These are phyloP conservation scores for Priceomyces medius DNA, from an alignment of 805 yeast species.

Conservation along the genomic window DNA sequence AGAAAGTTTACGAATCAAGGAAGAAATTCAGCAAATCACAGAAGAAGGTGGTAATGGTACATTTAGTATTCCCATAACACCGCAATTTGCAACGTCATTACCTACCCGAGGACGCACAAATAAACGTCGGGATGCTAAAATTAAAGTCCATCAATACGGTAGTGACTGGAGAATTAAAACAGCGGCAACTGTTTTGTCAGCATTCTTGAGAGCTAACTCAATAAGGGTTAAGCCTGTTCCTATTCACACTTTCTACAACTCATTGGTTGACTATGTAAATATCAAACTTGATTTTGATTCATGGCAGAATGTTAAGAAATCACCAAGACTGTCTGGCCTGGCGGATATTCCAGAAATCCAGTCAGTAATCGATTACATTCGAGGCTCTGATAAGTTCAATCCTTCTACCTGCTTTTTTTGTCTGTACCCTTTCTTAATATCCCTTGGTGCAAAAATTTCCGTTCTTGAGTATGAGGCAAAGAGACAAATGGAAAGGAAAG, in stretches of 20 bases:
- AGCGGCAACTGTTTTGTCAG: conserved; percentile 58
- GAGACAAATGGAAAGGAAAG: conserved; percentile 78
- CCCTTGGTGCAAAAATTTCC: conserved; percentile 78
- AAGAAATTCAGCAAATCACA: conserved; percentile 12
- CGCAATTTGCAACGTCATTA: conserved; percentile 5
- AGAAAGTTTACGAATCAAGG: conserved; percentile 21
- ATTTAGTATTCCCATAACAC: conserved; percentile 8
- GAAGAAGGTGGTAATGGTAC: conserved; percentile 9
- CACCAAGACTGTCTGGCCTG: conserved; percentile 3
- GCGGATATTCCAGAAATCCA: conserved; percentile 30
- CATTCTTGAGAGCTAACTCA: conserved; percentile 55
- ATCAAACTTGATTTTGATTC: conserved; percentile 76
- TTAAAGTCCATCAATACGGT: conserved; percentile 61
- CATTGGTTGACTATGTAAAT: conserved; percentile 76
- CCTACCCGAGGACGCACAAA: conserved; percentile 11
- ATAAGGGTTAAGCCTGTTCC: conserved; percentile 26
- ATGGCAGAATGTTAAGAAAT: conserved; percentile 59
- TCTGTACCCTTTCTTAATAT: conserved; percentile 77
- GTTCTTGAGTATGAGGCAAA: conserved; percentile 81
- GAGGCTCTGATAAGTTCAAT: conserved; percentile 36
- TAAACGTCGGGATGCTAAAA: conserved; percentile 25
- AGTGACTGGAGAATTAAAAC: conserved; percentile 79
- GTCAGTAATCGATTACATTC: conserved; percentile 47
- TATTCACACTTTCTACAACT: conserved; percentile 64
- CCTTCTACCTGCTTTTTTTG: conserved; percentile 59